These are phyloP conservation scores for Tephrocybe rancida DNA, from an alignment of 768 basidiomycete species.

Conservation along the genomic window DNA sequence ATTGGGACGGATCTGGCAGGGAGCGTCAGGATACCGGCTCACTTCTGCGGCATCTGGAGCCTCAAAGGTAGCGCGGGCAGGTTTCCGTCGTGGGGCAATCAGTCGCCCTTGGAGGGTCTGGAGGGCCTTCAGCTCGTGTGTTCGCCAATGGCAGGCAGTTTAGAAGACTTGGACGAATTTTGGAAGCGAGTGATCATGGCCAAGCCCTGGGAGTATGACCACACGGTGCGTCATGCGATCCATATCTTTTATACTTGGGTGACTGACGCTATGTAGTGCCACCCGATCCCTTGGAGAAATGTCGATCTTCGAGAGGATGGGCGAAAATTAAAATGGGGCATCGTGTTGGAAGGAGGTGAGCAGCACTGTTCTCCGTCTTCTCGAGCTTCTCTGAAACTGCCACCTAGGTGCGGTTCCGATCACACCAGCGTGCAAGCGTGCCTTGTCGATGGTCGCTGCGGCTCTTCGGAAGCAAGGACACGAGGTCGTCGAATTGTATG, in stretches of 20 bases:
- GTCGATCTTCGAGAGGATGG: conserved; percentile 48
- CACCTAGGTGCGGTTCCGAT: conserved; percentile 56
- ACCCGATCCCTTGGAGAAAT: conserved; percentile 52
- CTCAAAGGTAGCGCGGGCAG: conserved; percentile 62
- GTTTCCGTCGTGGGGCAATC: conserved; percentile 54
- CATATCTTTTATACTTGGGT: neutral
- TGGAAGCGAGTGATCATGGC: conserved; percentile 63
- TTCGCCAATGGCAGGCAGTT: conserved; percentile 63
- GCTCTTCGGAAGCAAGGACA: conserved; percentile 63
- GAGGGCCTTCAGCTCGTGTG: conserved; percentile 57
- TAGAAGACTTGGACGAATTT: conserved; percentile 65
- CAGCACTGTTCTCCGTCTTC: neutral
- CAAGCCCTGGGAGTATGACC: conserved; percentile 71
- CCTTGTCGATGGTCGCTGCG: conserved; percentile 49
- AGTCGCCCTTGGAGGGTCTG: conserved; percentile 50
- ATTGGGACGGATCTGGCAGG: conserved; percentile 78
- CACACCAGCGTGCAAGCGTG: conserved; percentile 64
- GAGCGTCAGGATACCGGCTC: conserved; percentile 71
- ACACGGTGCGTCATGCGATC: conserved; percentile 38
- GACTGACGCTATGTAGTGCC: conserved; percentile 35
- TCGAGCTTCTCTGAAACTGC: neutral
- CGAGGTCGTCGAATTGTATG: conserved; percentile 65
- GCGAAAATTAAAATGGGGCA: conserved; percentile 59
- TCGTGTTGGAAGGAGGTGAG: conserved; percentile 66
- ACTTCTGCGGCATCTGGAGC: conserved; percentile 72